Percentiles rank a stretch among this genome's conserved stretches.
These are phyloP conservation scores for Primulina eburnea DNA, from an alignment of 257 asterid species.

Conservation along the genomic window DNA sequence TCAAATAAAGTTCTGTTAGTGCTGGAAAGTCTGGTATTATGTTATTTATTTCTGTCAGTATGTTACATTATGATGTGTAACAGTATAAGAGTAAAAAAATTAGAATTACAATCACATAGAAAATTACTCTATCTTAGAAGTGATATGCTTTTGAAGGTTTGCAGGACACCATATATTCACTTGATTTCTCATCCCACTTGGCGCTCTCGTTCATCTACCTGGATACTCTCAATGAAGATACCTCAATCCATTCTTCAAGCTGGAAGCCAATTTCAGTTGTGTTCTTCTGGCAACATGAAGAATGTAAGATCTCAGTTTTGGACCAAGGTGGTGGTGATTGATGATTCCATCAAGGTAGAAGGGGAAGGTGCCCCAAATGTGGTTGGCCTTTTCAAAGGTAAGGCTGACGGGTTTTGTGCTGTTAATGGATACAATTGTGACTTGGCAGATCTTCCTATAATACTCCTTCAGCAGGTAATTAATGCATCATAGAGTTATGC, in stretches of 20 bases:
- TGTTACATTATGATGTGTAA: conserved; percentile 9
- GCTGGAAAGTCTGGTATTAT: conserved; percentile 88
- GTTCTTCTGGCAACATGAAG: conserved; percentile 37
- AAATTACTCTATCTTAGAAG: conserved; percentile 16
- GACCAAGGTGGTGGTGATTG: conserved; percentile 77
- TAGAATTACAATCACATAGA: neutral
- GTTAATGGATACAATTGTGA: conserved; percentile 75
- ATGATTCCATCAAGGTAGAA: conserved; percentile 80
- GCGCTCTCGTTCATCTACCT: conserved; percentile 90
- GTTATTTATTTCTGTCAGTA: conserved; percentile 22
- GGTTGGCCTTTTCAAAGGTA: conserved; percentile 84
- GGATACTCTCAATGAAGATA: conserved; percentile 80
- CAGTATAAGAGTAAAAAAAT: neutral
- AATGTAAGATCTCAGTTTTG: conserved; percentile 62
- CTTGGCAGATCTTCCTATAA: conserved; percentile 79
- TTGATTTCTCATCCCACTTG: conserved; percentile 86
- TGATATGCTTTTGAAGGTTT: conserved; percentile 52
- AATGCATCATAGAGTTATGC: conserved; percentile 10
- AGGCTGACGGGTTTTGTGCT: conserved; percentile 44
- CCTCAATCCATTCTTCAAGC: conserved; percentile 76
- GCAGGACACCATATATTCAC: conserved; percentile 66
- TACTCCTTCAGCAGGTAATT: conserved; percentile 87
- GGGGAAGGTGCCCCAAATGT: conserved; percentile 97
- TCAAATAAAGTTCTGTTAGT: conserved; percentile 70
- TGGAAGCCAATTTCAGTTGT: conserved; percentile 46